Base-by-base conservation (phyloP, 2,329 filamentous ascomycete species). In the Ascosphaera aggregata region DNA sequence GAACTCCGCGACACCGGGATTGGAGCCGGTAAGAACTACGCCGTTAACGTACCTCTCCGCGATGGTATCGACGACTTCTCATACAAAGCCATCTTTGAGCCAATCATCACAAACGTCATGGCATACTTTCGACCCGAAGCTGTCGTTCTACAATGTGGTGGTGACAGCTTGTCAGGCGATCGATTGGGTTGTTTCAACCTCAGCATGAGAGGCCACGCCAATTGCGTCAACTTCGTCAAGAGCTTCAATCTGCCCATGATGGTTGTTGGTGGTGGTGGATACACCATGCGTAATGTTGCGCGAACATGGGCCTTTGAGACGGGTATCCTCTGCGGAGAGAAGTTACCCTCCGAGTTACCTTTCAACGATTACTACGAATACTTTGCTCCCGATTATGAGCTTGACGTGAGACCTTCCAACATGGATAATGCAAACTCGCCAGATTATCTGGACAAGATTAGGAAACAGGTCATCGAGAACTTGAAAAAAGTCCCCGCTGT, bases 311-410 rank as follows among this genome's bases (percentile, higher is more conserved):
- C 63, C 17, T 70, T 64, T 48, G 61, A 94, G 71, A 78, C 59
- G 47, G 86, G 86, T 46, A 69, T 84, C 42, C 67, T 95, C 7
- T 80, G 94, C 16, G 80, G 80, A 19, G 73, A 85, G 43, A 69
- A 80, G 20, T 80, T 95, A 68, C 68, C 73, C 9, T 68, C 77
- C 3, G 75, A 80, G n/a, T 66, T 95, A 32, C 86, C 86, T 1
- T 95, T 84, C 57, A 95, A 93, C 45, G 86, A 95, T 62, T 95
- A 95, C 57, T 95, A 95, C 51, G 73, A 77, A 64, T 78, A 78
- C 51, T 78, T 76, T 50, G 71, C 67, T 4, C 73, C 73, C 2
- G 73, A 78, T 49, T 78, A 75, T 51, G 71, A 78, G 53, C 63
- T 78, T 34, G 71, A 77, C 48, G 73, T 78, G 15, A 67, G 71